Conservation (phyloP, 2,329 filamentous ascomycete genomes). For the Phialophora tarda region DNA sequence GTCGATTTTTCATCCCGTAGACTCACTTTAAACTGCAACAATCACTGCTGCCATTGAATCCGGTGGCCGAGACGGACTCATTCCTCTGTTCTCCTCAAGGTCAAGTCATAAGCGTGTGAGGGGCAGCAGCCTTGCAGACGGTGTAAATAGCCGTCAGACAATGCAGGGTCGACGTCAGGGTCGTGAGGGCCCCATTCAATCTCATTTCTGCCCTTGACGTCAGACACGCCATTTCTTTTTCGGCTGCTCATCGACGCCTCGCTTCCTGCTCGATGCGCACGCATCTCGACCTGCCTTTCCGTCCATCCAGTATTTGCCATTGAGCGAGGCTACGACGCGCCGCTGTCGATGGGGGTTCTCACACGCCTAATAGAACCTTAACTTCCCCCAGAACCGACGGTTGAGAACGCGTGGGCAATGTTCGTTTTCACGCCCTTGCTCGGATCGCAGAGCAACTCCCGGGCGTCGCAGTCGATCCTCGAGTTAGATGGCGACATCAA, state of each 20-base stretch:
- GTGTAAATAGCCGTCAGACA: not conserved
- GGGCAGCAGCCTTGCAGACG: constrained; percentile 10
- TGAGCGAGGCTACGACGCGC: constrained; percentile 8
- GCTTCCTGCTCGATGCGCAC: not conserved
- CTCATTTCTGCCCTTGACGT: not conserved
- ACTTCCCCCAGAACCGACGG: not conserved
- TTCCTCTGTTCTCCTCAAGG: not conserved
- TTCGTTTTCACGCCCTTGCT: constrained; percentile 94
- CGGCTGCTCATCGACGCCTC: not conserved
- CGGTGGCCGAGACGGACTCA: not conserved
- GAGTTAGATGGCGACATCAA: constrained; percentile 98
- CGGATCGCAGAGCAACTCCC: constrained; percentile 78
- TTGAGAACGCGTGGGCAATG: constrained; percentile 60
- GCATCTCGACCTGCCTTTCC: not conserved
- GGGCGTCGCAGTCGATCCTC: constrained; percentile 90
- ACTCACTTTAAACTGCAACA: not conserved
- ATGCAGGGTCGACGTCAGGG: not conserved
- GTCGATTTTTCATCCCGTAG: not conserved
- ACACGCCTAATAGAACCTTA: not conserved
- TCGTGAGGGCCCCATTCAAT: not conserved
- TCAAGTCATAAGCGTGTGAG: not conserved
- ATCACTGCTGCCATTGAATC: not conserved
- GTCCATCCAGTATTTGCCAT: not conserved
- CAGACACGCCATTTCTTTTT: constrained; percentile 8
- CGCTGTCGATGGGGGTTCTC: constrained; percentile 14